These are phyloP conservation scores for Azolla pinnata DNA, from an alignment of 75 land plant species.

Conservation along the genomic window DNA sequence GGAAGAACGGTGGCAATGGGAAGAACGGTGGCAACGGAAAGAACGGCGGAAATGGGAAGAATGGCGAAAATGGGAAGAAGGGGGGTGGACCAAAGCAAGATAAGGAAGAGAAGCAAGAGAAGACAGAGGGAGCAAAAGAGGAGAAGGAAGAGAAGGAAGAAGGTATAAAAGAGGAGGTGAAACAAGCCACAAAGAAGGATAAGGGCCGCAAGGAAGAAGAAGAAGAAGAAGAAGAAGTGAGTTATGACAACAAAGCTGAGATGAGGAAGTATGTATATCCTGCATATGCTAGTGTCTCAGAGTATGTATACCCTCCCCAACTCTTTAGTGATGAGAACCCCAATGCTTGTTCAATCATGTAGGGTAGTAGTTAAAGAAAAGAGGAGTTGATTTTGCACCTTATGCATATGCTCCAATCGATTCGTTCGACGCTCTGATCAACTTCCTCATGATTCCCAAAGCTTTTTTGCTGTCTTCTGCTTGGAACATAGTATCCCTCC, in stretches of 20 bases:
- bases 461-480: too few relatives aligned
- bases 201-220: slow-evolving; percentile 1
- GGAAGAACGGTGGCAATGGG: slow-evolving; percentile 5
- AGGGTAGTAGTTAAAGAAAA: slow-evolving; percentile 1
- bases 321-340: slow-evolving; percentile 75
- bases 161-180: not conserved
- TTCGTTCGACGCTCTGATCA: too few relatives aligned
- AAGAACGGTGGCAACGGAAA: slow-evolving; percentile 6
- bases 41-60: slow-evolving; percentile 5
- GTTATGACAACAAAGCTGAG: slow-evolving; percentile 12
- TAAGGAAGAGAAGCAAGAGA: not conserved
- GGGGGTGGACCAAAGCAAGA: slow-evolving; percentile 7
- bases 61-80: not conserved
- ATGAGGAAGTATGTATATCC: slow-evolving; percentile 6
- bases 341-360: slow-evolving; percentile 59
- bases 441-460: too few relatives aligned
- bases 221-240: slow-evolving; percentile 15
- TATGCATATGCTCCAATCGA: too few relatives aligned
- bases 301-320: slow-evolving; percentile 48
- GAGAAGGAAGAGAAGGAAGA: slow-evolving; percentile 3
- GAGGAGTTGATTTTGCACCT: too few relatives aligned
- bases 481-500: too few relatives aligned
- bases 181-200: slow-evolving; percentile 1
- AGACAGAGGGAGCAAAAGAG: not conserved
- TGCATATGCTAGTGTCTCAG: slow-evolving; percentile 9